Base-by-base conservation (phyloP, 805 yeast genomes). In the Pichia sporocuriosa region DNA sequence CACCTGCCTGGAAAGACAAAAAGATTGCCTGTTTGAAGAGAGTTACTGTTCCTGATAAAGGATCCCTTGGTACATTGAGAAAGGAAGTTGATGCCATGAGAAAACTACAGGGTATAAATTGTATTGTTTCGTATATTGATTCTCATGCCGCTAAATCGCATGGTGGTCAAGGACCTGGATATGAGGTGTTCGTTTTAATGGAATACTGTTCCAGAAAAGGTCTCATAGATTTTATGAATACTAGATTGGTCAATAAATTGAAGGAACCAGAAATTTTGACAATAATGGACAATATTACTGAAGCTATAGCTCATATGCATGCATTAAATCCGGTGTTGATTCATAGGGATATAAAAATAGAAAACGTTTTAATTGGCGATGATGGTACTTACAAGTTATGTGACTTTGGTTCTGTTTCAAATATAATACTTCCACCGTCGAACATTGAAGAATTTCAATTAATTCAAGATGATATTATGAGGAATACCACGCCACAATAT, bases 81-180 rank as follows among this genome's bases (percentile, higher is more conserved):
- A 78, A 76, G 43, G 94, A 84, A 57, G 93, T 84, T 13, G 88
- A 81, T 36, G 85, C 82, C 3, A 84, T 84, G 93, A 73, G 83
- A 53, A 67, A 72, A 39, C 60, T 84, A 41, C 65, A 73, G 17
- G 67, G 70, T 13, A 74, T 79, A 33, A 64, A 76, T 22, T 70
- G 74, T 49, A 77, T 82, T 39, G 93, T 84, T 23, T 70, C 70
- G 45, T 82, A 82, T 54, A 81, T 71, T 52, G 94, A 84, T 57
- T 81, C 89, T 3, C 81, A 82, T 56, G 93, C 94, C 1, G 77
- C 81, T 32, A 66, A 85, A 42, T 55, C 75, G 3, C 22, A 38
- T 12, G 32, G 30, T 25, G 49, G 51, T 7, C 26, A 15, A 3
- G 44, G 38, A 11, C 35, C 37, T 3, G 85, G 84, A 38, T 84